Base-by-base conservation (phyloP, 768 basidiomycete species). In the Lactarius sp. region DNA sequence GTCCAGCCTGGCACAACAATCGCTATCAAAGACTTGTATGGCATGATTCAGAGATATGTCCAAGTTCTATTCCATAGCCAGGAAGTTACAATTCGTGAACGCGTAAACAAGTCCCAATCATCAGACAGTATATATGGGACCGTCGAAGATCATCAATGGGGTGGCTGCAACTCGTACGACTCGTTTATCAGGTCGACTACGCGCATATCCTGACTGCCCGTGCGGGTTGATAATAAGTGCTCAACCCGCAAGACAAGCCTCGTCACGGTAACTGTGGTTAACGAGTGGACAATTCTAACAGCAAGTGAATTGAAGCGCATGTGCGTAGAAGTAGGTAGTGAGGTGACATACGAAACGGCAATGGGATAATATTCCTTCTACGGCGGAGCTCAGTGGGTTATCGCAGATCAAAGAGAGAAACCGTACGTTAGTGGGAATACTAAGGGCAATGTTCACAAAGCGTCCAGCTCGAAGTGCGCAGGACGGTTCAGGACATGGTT, bases 221-320 rank as follows among this genome's bases (percentile, higher is more conserved):
- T 52, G 12, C 63, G 53, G 2, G 46, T 56, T 31, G 22, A 59
- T 20, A 64, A 46, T 39, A 64, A 37, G 6, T 59, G 59, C 18
- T 64, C 63, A 3, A 64, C 58, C n/a, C 63, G 63, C 54, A 64
- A 56, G 22, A 64, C 63, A 0, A 64, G 53, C 33, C 63, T 59
- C 7, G 58, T 60, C 22, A 64, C 63, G 2, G 22, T 31, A 9
- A 64, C 59, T 12, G 63, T 60, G 20, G 47, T 44, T 46, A 64
- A 22, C 22, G 63, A 55, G 49, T 60, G 59, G 20, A 64, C 63
- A 16, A 64, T 56, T 31, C 63, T 64, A 41, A 12, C 10, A 49
- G 2, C 20, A 20, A 16, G 34, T 60, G 41, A 64, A 47, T 31
- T 20, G 7, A 37, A 33, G 57, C 52, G 3, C 13, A 18, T 6